Evolutionary conservation across 345 rosid species (phyloP), one percentile per base, ranked within the genome.

Genomic region (Gossypium longicalyx): DNA sequence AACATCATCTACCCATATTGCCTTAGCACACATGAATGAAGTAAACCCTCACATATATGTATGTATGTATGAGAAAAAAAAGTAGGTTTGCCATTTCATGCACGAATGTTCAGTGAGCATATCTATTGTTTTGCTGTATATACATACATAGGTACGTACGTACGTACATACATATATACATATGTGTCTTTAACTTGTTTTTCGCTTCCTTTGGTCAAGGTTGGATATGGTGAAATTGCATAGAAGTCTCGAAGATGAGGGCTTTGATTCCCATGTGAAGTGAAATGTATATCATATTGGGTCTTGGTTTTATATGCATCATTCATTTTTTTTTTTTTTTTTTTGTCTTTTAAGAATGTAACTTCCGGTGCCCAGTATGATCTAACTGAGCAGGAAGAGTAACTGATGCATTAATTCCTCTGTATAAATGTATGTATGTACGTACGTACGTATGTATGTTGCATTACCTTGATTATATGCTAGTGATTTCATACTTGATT

Each of bases 311-410:
- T 29, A 61, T 27, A 61, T 61, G n/a, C 10, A 52, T 15, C 61
- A 20, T 17, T 64, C 41, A 9, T 6, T 0, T 12, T 8, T 0
- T 6, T 66, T 6, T 0, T 12, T 8, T 1, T 6, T 66, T n/a
- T 22, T 20, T 9, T 29, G 6, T 2, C 1, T 19, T 29, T 12
- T 11, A 10, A 44, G 34, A 19, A 22, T 47, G 56, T 47, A 47
- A 22, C 71, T 20, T 34, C 41, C 19, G 17, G 9, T 47, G 29
- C 7, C 15, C 13, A 13, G 12, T 22, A 43, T 43, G 29, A 27
- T 47, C 56, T n/a, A 67, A 67, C 7, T 13, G 41, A 67, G 71
- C 69, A 67, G n/a, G 34, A 2, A 20, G 13, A 66, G 71, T 48
- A 67, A 67, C 71, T 48, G 71, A 48, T 67, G 43, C 20, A 34